A percentile compares a stretch with the other conserved stretches of the same genome.
Conservation (phyloP, 176 grass and related monocot genomes). For the Miscanthus lutarioriparius region DNA sequence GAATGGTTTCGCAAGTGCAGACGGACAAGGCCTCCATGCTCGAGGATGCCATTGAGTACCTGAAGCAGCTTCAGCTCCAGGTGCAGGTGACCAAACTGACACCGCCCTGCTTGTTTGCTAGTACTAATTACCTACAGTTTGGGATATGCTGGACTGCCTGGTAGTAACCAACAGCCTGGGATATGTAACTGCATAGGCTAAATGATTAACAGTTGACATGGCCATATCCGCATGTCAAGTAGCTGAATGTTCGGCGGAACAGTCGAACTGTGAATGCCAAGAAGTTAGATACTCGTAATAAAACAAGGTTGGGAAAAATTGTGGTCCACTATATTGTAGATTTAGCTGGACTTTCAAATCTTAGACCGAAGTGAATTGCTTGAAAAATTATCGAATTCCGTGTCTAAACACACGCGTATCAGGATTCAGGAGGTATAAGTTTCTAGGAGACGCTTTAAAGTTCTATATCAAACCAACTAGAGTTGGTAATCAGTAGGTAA, state of each 20-base stretch:
- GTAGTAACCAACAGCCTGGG: neutral
- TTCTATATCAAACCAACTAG: too few relatives aligned
- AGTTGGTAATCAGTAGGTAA: neutral
- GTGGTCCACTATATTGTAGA: too few relatives aligned
- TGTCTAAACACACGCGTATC: neutral
- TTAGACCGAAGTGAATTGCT: too few relatives aligned
- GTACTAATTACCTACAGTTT: neutral
- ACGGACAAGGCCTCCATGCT: conserved; percentile 98
- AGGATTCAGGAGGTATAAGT: too few relatives aligned
- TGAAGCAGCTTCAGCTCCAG: conserved; percentile 96
- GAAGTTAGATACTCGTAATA: neutral
- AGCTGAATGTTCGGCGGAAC: neutral
- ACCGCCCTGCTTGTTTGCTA: neutral
- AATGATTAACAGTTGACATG: neutral
- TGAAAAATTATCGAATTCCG: neutral
- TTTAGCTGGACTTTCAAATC: too few relatives aligned
- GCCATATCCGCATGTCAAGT: neutral
- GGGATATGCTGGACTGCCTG: neutral
- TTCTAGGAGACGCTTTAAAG: too few relatives aligned
- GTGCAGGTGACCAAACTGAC: conserved; percentile 58
- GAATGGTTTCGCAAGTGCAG: conserved; percentile 31
- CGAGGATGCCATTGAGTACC: conserved; percentile 92
- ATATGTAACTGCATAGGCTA: neutral
- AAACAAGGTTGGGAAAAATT: neutral
- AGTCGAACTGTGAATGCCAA: neutral